Base-by-base conservation (phyloP, 2,329 filamentous ascomycete genomes). In the Pseudogymnoascus pannorum region DNA sequence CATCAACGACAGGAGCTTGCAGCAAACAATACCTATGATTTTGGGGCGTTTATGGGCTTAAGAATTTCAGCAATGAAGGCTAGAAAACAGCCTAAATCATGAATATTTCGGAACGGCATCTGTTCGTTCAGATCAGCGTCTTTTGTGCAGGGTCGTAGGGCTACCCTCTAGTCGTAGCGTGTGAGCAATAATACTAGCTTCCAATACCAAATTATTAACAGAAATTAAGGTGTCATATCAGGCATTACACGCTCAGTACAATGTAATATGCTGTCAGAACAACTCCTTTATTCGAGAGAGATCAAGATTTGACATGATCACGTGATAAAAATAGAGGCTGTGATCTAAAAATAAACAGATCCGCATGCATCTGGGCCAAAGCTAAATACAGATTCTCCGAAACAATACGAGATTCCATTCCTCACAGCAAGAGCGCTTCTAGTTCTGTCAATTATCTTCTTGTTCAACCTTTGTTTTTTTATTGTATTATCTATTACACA, bases 301-400 rank as follows among this genome's bases (percentile, higher is more conserved):
- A 24, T 29, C 9, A 18, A 4, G 11, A 12, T 29, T 51, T 51
- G 14, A 16, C 8, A 14, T 0, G 14, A 20, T 54, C 48, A 54
- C 48, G 48, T 54, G 48, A 54, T 4, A 0, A 2, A 1, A 31
- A 16, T 12, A 7, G 48, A 54, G 48, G 48, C 48, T 54, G 48
- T 31, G 48, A 31, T 54, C 48, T 54, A 54, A 54, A 54, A 54
- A 54, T 54, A 54, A 20, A 31, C 9, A 54, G 48, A 54, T 54
- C 48, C 48, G 26, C 48, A 54, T 54, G 48, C 48, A 54, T 54
- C 48, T 54, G 48, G 44, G 5, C 26, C n/a, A 54, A 26, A 54
- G 26, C 48, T 31, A 54, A 54, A 54, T 54, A 54, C 48, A 18
- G 48, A 54, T 54, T 54, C 42, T 54, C 26, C 48, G 16, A 18